Conservation (phyloP, 2,329 filamentous ascomycete genomes). For the Colletotrichum filicis region DNA sequence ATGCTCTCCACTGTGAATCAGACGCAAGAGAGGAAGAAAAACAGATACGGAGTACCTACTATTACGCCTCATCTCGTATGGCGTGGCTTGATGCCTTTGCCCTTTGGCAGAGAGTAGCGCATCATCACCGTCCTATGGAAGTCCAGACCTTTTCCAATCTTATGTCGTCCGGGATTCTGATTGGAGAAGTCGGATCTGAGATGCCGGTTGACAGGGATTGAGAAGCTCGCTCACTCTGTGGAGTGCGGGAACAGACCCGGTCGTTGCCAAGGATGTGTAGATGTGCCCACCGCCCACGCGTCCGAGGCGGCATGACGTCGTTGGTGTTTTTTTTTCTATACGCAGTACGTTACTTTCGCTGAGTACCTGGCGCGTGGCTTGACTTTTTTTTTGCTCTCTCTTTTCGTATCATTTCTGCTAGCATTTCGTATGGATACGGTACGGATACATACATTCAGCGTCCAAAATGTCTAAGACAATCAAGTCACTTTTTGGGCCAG, state of each 20-base stretch:
- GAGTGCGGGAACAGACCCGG: slow-evolving; percentile 19
- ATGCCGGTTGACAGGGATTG: slow-evolving; percentile 16
- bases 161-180: neutral
- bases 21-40: neutral
- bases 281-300: slow-evolving; percentile 12
- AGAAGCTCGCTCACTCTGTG: neutral
- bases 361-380: neutral
- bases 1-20: neutral
- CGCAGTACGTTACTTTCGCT: no score
- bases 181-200: slow-evolving; percentile 30
- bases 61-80: slow-evolving; percentile 14
- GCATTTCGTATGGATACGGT: neutral
- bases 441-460: no score
- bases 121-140: neutral
- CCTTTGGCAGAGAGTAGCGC: neutral
- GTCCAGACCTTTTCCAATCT: slow-evolving; percentile 1
- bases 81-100: slow-evolving; percentile 19
- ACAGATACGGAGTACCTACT: no score
- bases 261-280: slow-evolving; percentile 7
- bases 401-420: neutral
- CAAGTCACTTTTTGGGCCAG: no score
- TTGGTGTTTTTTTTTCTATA: neutral
- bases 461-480: no score
- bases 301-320: slow-evolving; percentile 33
- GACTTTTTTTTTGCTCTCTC: neutral